Base-by-base conservation (phyloP, 352 stramenopile species). In the Globisporangium heterothallicum region DNA sequence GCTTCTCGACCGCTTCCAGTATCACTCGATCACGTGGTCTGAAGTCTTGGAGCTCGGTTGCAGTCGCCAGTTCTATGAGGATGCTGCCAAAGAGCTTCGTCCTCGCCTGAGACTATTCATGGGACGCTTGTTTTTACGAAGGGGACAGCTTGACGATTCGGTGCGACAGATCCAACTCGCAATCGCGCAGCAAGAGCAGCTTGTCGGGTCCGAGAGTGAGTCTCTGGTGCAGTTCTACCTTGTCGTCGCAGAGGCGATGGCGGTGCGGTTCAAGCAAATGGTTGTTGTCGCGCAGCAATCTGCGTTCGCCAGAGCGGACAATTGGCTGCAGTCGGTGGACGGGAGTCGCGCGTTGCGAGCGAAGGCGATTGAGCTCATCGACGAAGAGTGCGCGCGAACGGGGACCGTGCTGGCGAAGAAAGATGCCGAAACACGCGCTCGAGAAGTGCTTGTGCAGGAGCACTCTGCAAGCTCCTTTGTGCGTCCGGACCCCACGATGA, bases 81-180 rank as follows among this genome's bases (percentile, higher is more conserved):
- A 65, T 25, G 54, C 59, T 3, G 50, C 59, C 21, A 19, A 61
- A 9, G 65, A 73, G 4, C 49, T 90, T 14, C 52, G 63, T 22
- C 62, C 72, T 4, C 70, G 70, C 10, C 50, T 78, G 21, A 72
- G 80, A 42, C 49, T 86, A 6, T 66, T 88, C 19, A 55, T 84
- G 26, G 72, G 66, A 34, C 74, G 76, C 0, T 72, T 85, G 14
- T 73, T 66, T 35, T 61, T 86, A 5, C 68, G 69, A 19, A 61
- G 74, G 9, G 79, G 77, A 0, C 74, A 85, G 43, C 42, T 85
- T 3, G 77, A 88, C 4, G 74, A 88, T 42, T 71, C 74, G 0
- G 62, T 78, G 16, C 60, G 64, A 2, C 76, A 73, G 32, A 29
- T 74, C 3, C 68, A 82, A 27, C 26, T 77, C 3, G 79, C 79